Percentiles rank a stretch among this genome's conserved stretches.
Evolutionary conservation across 106 monocot species (phyloP).

Genomic region (Triglochin maritima): DNA sequence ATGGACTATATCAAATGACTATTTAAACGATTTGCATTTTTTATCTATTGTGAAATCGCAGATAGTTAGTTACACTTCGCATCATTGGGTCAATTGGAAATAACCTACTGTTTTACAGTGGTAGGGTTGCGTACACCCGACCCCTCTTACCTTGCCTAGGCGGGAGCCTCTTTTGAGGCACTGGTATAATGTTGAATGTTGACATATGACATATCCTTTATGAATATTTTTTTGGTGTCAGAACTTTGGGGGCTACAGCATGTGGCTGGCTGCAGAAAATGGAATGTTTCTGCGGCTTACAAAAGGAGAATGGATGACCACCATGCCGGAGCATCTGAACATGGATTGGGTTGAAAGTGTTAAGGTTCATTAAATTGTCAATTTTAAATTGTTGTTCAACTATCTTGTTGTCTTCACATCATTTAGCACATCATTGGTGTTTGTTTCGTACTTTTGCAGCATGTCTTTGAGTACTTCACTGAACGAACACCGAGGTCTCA

Average conservation of each 20-base stretch:
- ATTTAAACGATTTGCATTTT: too few relatives aligned
- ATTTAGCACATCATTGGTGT: neutral
- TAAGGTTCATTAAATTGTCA: constrained; percentile 37
- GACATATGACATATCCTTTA: neutral
- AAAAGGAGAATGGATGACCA: constrained; percentile 98
- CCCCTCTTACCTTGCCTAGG: too few relatives aligned
- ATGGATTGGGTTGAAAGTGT: constrained; percentile 99
- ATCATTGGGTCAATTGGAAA: too few relatives aligned
- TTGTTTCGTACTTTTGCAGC: constrained; percentile 34
- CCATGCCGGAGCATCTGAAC: constrained; percentile 98
- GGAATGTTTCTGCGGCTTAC: constrained; percentile 94
- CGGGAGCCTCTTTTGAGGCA: too few relatives aligned
- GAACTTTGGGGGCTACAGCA: constrained; percentile 93
- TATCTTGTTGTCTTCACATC: neutral
- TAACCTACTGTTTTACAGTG: too few relatives aligned
- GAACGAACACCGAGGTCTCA: constrained; percentile 95
- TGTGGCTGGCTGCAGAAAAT: constrained; percentile 99
- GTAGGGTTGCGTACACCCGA: too few relatives aligned
- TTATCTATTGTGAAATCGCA: too few relatives aligned
- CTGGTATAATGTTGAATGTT: too few relatives aligned
- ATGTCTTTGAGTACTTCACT: constrained; percentile 98
- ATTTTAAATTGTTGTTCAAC: neutral
- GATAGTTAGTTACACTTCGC: too few relatives aligned
- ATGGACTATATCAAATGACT: too few relatives aligned
- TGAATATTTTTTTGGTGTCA: constrained; percentile 17